Evolutionary conservation across 257 asterid species (phyloP).

Genomic region (Penstemon barbatus): DNA sequence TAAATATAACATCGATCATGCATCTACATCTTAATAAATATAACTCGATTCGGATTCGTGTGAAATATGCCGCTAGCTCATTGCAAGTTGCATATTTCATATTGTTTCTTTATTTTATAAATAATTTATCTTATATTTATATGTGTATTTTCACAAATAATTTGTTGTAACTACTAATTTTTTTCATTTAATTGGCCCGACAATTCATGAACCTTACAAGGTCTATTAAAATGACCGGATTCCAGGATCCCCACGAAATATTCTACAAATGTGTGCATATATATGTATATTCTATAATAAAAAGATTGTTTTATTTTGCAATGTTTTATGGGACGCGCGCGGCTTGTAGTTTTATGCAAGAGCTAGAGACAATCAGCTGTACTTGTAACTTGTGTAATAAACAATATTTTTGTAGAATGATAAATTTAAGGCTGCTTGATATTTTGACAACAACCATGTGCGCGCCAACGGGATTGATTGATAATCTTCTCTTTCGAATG

Average conservation of each 20-base stretch:
- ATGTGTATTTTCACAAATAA: too few species aligned
- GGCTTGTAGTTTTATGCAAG: not conserved
- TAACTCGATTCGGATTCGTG: too few species aligned
- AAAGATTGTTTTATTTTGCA: not conserved
- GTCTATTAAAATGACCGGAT: constrained; percentile 33
- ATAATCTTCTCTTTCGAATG: not conserved
- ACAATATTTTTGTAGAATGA: constrained; percentile 16
- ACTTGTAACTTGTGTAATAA: constrained; percentile 12
- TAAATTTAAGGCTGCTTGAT: constrained; percentile 36
- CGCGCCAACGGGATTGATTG: constrained; percentile 43
- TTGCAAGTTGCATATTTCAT: too few species aligned
- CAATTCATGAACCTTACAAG: constrained; percentile 38
- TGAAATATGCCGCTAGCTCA: too few species aligned
- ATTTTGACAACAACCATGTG: constrained; percentile 42
- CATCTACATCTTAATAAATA: too few species aligned
- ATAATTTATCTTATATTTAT: too few species aligned
- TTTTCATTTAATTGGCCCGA: constrained; percentile 15
- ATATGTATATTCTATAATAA: not conserved
- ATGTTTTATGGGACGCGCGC: not conserved
- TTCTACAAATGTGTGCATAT: not conserved
- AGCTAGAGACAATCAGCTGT: constrained; percentile 35
- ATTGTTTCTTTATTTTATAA: too few species aligned
- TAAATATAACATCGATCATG: too few species aligned
- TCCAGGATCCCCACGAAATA: constrained; percentile 30
- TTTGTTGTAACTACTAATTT: too few species aligned